phyloP scores from a whole-genome alignment of 345 rosid genomes.

The Eucalyptus cloeziana region DNA sequence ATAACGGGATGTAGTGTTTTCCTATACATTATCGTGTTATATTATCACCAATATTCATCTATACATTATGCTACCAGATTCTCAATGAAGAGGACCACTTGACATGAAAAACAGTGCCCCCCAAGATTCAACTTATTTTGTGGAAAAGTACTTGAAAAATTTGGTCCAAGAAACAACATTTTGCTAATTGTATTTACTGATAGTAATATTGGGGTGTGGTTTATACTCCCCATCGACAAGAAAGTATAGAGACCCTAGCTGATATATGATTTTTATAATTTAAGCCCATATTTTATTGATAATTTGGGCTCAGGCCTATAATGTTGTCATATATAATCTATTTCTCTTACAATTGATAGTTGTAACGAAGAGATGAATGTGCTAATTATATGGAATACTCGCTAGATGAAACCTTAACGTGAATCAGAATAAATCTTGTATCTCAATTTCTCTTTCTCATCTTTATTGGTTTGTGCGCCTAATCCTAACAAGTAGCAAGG shows the following conservation, averaged over 20 bases:
- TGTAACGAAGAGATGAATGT: too few relatives aligned
- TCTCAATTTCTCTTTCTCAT: neutral
- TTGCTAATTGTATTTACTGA: neutral
- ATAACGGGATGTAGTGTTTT: neutral
- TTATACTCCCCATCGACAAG: fast-evolving
- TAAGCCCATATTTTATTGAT: neutral
- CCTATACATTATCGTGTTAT: neutral
- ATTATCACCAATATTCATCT: neutral
- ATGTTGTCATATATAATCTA: fast-evolving
- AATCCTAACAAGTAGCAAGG: neutral
- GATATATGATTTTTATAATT: too few relatives aligned
- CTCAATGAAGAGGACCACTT: neutral
- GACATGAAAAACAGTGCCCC: neutral
- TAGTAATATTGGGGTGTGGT: neutral
- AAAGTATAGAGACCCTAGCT: fast-evolving
- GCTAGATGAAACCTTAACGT: neutral
- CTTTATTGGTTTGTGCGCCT: neutral
- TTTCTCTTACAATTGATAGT: neutral
- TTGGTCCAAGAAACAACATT: neutral
- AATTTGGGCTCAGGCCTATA: neutral
- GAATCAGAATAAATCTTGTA: too few relatives aligned
- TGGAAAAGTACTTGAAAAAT: neutral
- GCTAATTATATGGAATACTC: too few relatives aligned
- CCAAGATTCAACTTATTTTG: neutral
- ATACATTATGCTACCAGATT: neutral